Conservation (phyloP, 805 yeast genomes). For the Cyberlindnera euphorbiae region DNA sequence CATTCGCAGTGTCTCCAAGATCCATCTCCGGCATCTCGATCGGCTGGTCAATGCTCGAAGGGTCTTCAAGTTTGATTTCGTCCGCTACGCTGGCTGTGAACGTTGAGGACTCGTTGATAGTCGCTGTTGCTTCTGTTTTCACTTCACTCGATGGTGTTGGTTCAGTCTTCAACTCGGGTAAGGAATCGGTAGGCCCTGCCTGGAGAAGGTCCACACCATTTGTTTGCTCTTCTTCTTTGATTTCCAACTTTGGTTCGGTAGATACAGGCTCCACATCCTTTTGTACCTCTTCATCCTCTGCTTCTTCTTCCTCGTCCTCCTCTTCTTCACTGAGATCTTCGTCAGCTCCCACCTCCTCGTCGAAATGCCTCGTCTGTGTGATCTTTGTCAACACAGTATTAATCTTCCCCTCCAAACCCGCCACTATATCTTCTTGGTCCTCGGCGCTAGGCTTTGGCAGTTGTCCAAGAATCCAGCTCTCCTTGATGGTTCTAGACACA, state of each 20-base stretch:
- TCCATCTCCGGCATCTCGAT: slow-evolving; percentile 4
- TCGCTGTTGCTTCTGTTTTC: background rate
- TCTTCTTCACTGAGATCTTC: slow-evolving; percentile 6
- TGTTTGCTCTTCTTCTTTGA: background rate
- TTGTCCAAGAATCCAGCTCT: slow-evolving; percentile 55
- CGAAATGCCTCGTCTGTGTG: slow-evolving; percentile 6
- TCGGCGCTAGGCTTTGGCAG: slow-evolving; percentile 31
- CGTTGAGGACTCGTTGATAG: background rate
- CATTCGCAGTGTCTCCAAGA: slow-evolving; percentile 9
- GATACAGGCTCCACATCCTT: slow-evolving; percentile 1
- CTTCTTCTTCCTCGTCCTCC: slow-evolving; percentile 11
- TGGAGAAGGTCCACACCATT: background rate
- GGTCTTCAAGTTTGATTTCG: background rate
- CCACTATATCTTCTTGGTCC: slow-evolving; percentile 7
- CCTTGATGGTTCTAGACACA: slow-evolving; percentile 45
- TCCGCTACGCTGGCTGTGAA: too few species aligned
- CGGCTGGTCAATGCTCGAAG: background rate
- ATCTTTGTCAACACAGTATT: slow-evolving; percentile 10
- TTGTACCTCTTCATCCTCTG: slow-evolving; percentile 3
- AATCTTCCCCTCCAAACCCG: slow-evolving; percentile 7
- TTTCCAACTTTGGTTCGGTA: slow-evolving; percentile 2
- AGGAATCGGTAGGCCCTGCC: background rate
- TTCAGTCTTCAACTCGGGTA: background rate
- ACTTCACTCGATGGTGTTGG: background rate
- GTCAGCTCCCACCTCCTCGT: slow-evolving; percentile 9